These are phyloP conservation scores for Mucor saturninus DNA, from an alignment of 371 early-diverging fungal genomes.

Conservation along the genomic window DNA sequence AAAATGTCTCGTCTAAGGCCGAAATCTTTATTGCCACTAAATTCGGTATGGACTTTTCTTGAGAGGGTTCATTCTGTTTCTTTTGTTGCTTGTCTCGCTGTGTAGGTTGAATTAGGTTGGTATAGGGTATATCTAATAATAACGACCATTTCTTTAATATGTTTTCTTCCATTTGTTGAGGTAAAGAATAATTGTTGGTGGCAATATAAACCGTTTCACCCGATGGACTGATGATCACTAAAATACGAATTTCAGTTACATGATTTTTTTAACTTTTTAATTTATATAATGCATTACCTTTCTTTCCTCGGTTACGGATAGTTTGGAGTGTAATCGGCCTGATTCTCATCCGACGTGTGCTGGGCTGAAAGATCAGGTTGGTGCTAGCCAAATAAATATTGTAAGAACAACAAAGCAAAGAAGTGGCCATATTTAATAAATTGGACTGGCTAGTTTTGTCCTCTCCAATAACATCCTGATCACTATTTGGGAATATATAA, in stretches of 20 bases:
- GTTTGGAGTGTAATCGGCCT: conserved; percentile 27
- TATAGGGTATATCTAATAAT: conserved; percentile 41
- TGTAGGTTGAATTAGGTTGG: conserved; percentile 7
- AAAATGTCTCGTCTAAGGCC: conserved; percentile 7
- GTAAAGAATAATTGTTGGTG: conserved; percentile 18
- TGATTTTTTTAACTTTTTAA: too few species aligned
- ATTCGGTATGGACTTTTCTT: conserved; percentile 12
- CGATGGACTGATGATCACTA: conserved; percentile 43
- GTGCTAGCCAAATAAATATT: conserved; percentile 46
- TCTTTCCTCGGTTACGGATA: conserved; percentile 26
- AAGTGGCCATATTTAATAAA: background rate
- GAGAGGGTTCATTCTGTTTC: background rate
- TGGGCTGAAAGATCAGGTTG: conserved; percentile 48
- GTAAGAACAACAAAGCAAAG: conserved; percentile 38
- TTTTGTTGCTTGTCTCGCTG: background rate
- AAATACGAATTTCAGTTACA: too few species aligned
- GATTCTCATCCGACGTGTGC: conserved; percentile 39
- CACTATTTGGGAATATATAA: conserved; percentile 35
- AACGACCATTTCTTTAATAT: conserved; percentile 40
- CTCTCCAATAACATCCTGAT: conserved; percentile 14
- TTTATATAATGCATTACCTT: conserved; percentile 19
- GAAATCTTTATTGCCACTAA: conserved; percentile 20
- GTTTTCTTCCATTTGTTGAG: conserved; percentile 27
- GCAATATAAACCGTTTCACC: conserved; percentile 37
- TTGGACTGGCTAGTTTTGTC: background rate